Base-by-base conservation (phyloP, 176 grass and related monocot genomes). In the Luzula sylvatica region DNA sequence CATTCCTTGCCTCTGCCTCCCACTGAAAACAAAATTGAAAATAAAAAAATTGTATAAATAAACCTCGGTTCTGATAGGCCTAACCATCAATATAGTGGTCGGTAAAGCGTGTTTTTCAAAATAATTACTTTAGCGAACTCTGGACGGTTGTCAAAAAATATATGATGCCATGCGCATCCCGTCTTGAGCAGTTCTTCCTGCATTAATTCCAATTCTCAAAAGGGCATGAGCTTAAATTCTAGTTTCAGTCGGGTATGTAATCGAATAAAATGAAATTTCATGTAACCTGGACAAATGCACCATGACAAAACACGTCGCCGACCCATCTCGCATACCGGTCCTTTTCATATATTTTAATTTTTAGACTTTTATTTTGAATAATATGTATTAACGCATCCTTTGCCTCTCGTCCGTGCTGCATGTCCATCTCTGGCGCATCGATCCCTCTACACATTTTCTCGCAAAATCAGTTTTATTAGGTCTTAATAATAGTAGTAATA, bases 341-440 rank as follows among this genome's bases (percentile, higher is more conserved):
- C 2, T 45, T 40, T 0, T 9, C 40, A 52, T 86, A 93, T 38
- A 82, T 73, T 46, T 78, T 47, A 25, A 82, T 70, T 55, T n/a
- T 75, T 4, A 75, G 39, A 5, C 50, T 56, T 55, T 76, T 82
- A 46, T 42, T 73, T 15, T 70, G 58, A 35, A 82, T 68, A 23
- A 86, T 81, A 23, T 73, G 75, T 26, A 24, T 59, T 7, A 94
- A 64, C 38, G 45, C 87, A 47, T 52, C 66, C 61, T 40, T 75
- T 0, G 87, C 72, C 39, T 94, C 77, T 26, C 75, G 39, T 18
- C 77, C 81, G 20, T 78, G 75, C 29, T 44, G 19, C 81, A 75
- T 75, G 7, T 68, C 29, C 60, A 71, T 52, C 38, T 87, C 75
- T 2, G 78, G 82, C 50, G 87, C 82, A 50, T 94, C 87, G 15